A percentile compares a stretch with the other conserved stretches of the same genome.
Conservation (phyloP, 306 rosid genomes). For the Ammopiptanthus mongolicus region DNA sequence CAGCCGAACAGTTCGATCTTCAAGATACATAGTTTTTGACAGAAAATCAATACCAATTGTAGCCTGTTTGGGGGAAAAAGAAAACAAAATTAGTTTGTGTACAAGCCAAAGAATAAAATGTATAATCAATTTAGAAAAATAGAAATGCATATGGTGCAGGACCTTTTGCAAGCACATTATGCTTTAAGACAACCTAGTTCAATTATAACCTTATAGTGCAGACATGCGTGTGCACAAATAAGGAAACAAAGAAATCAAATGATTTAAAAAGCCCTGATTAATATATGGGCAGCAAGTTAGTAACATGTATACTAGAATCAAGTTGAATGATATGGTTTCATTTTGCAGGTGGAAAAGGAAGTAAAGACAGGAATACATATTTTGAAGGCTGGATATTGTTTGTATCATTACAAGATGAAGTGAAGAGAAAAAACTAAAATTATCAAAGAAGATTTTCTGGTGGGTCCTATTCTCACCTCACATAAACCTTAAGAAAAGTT, state of each 20-base stretch:
- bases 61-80: slow-evolving; percentile 23
- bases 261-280: neutral
- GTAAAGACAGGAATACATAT: neutral
- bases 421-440: neutral
- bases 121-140: neutral
- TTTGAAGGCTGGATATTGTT: neutral
- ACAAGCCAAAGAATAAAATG: neutral
- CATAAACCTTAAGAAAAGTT: neutral
- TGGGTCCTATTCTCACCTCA: neutral
- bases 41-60: slow-evolving; percentile 46
- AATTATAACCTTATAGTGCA: neutral
- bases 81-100: neutral
- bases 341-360: neutral
- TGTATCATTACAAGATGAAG: neutral
- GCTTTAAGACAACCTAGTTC: neutral
- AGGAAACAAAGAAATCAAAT: neutral
- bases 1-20: slow-evolving; percentile 46
- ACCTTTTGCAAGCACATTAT: neutral
- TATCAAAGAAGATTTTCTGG: neutral
- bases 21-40: slow-evolving; percentile 46
- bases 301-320: neutral
- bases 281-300: neutral
- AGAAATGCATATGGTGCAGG: neutral
- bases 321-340: neutral
- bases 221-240: neutral